Evolutionary conservation across 1,139 yeast species (phyloP), one percentile per base, ranked within the genome.

Genomic region (Blastobotrys persicus): DNA sequence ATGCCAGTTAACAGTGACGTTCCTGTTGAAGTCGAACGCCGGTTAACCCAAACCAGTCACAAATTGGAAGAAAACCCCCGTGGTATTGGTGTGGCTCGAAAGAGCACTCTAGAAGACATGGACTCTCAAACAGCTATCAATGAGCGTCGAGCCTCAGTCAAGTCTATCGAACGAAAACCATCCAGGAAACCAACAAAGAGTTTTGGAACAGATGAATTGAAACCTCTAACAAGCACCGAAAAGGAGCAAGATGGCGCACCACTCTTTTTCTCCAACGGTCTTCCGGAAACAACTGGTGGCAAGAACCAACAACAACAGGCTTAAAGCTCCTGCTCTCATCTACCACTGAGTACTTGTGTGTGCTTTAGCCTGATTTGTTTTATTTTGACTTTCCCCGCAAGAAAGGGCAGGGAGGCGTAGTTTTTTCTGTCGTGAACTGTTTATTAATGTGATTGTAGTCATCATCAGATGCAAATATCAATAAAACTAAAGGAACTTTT

Each of bases 51-150:
- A 49, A 66, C 72, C 11, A 46, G 59, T 42, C 72, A 69, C 56
- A 65, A 67, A 57, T 57, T 59, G 14, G 71, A 68, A 49, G 57
- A n/a, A n/a, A n/a, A 49, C 12, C 57, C 49, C 16, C 41, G 45
- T 17, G 66, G 66, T 16, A 59, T 60, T 44, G 70, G 70, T n/a
- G 66, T 63, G 5, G 71, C 72, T 3, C 60, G 71, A n/a, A 58
- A 60, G 13, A 67, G 64, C 37, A 57, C 58, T 32, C 68, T 64
- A 45, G 57, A 60, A 2, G 61, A 55, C 11, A 61, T 54, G 23
- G 53, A 57, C 23, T 53, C 49, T 11, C 56, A 63, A 20, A 57
- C 56, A 14, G 59, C 61, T n/a, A 41, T 62, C 17, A 55, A 52
- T 49, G 59, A 64, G 31, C 59, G 71, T 32, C 58, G 68, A 31